Evolutionary conservation across 108 stramenopile genomes (phyloP), one percentile per base, ranked within the genome.

Genomic region (Nitzschia sp.): DNA sequence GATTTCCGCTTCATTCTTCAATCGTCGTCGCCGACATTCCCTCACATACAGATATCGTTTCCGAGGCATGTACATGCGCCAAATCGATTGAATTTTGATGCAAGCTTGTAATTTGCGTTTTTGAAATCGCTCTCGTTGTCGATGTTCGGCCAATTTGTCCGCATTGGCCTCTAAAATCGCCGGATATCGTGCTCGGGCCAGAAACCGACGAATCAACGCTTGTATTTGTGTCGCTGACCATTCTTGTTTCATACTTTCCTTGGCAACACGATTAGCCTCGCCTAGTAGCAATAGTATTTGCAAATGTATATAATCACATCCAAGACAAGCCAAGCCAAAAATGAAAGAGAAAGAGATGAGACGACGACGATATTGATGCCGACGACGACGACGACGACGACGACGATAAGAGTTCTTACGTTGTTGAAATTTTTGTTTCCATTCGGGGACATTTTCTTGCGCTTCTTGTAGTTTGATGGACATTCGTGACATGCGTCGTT

Each of bases 1-100:
- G 49, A 75, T 75, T 60, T 68, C 59, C 48, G 66, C 67, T 38
- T 53, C 27, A 45, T 66, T 75, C 26, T 33, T 31, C 29, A 38
- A 38, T 60, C 74, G 33, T 3, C 66, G 13, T 47, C 66, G 46
- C 32, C 36, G 13, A 38, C 48, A 67, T 19, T 66, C 66, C 8
- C n/a, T 24, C 3, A 67, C 47, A 53, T 68, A 49, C 18, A 57
- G 13, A 38, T 53, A 67, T 51, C 59, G 28, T 30, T 67, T 67
- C 21, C 66, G 26, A 9, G 54, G 65, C 6, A 75, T 8, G n/a
- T 61, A 66, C 58, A 51, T 61, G 23, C 61, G 9, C 51, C 34
- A 72, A 0, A 25, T 38, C n/a, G 18, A 2, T 26, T 63, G 69
- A 2, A 70, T 46, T 46, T 56, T 59, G 46, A 60, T 59, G 3